Conservation (phyloP, 768 basidiomycete species). For the Lyophyllum shimeji region DNA sequence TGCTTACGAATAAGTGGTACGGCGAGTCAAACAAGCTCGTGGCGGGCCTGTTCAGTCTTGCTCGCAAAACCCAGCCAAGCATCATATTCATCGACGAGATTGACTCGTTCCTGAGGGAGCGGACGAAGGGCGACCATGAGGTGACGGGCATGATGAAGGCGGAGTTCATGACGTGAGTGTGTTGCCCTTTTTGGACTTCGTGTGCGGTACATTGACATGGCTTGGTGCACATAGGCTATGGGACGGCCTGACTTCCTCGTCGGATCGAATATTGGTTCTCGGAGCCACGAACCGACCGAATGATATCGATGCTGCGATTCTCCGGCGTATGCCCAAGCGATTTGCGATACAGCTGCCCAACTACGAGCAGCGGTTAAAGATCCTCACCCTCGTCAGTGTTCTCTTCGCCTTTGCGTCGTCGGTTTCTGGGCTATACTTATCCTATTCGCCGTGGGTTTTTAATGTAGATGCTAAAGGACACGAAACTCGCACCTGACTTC, state of each 20-base stretch:
- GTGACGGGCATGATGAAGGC: slow-evolving; percentile 99
- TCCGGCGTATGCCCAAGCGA: slow-evolving; percentile 98
- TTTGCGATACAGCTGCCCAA: slow-evolving; percentile 86
- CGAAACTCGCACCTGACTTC: slow-evolving; percentile 63
- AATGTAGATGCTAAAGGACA: slow-evolving; percentile 80
- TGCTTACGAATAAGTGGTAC: slow-evolving; percentile 50
- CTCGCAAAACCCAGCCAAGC: slow-evolving; percentile 88
- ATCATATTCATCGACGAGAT: slow-evolving; percentile 99
- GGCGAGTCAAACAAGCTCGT: slow-evolving; percentile 86
- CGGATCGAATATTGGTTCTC: slow-evolving; percentile 83
- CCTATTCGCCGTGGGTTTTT: not conserved
- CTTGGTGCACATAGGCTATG: slow-evolving; percentile 59
- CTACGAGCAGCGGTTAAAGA: slow-evolving; percentile 75
- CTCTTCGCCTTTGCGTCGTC: not conserved
- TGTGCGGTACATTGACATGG: not conserved
- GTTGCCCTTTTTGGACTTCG: not conserved
- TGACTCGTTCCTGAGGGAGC: slow-evolving; percentile 89
- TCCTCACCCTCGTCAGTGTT: slow-evolving; percentile 72
- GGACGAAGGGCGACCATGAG: slow-evolving; percentile 89
- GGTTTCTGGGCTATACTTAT: not conserved
- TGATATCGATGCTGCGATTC: slow-evolving; percentile 85
- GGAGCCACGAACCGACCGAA: slow-evolving; percentile 95
- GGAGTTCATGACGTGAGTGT: slow-evolving; percentile 84
- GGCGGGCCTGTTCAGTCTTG: slow-evolving; percentile 90
- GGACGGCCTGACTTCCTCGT: slow-evolving; percentile 87